These are phyloP conservation scores for Magnaporthiopsis incrustans DNA, from an alignment of 2,329 filamentous ascomycete species.

Conservation along the genomic window DNA sequence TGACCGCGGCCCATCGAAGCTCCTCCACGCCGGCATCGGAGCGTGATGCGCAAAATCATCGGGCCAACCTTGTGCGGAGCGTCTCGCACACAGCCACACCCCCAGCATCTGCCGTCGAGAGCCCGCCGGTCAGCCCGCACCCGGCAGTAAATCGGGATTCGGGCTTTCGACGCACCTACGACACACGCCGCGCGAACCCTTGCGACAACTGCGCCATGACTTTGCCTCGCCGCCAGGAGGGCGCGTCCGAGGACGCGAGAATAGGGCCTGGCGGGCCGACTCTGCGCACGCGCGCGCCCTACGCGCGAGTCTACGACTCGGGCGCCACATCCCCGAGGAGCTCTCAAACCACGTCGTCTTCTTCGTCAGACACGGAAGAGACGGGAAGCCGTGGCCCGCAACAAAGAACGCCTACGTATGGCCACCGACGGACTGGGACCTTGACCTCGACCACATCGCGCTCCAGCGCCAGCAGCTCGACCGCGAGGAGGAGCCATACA, in stretches of 20 bases:
- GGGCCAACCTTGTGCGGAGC: slow-evolving; percentile 32
- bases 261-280: slow-evolving; percentile 39
- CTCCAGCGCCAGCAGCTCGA: slow-evolving; percentile 33
- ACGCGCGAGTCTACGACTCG: slow-evolving; percentile 44
- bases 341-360: slow-evolving; percentile 37
- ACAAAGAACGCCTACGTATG: slow-evolving; percentile 5
- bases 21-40: slow-evolving; percentile 35
- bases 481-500: slow-evolving; percentile 38
- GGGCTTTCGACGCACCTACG: slow-evolving; percentile 54
- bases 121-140: slow-evolving; percentile 49
- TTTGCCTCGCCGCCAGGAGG: slow-evolving; percentile 41
- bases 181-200: slow-evolving; percentile 54
- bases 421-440: slow-evolving; percentile 29
- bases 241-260: background rate
- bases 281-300: slow-evolving; percentile 52
- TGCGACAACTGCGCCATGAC: slow-evolving; percentile 64
- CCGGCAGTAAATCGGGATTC: slow-evolving; percentile 41
- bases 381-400: background rate
- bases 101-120: slow-evolving; percentile 40
- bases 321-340: slow-evolving; percentile 35
- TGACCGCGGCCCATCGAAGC: slow-evolving; percentile 30
- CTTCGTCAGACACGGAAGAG: slow-evolving; percentile 40
- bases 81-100: slow-evolving; percentile 21
- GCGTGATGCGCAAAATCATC: slow-evolving; percentile 34
- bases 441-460: slow-evolving; percentile 39